A percentile compares a stretch with the other conserved stretches of the same genome.
Conservation (phyloP, 139 green algal genomes). For the Coelastrella sp. region DNA sequence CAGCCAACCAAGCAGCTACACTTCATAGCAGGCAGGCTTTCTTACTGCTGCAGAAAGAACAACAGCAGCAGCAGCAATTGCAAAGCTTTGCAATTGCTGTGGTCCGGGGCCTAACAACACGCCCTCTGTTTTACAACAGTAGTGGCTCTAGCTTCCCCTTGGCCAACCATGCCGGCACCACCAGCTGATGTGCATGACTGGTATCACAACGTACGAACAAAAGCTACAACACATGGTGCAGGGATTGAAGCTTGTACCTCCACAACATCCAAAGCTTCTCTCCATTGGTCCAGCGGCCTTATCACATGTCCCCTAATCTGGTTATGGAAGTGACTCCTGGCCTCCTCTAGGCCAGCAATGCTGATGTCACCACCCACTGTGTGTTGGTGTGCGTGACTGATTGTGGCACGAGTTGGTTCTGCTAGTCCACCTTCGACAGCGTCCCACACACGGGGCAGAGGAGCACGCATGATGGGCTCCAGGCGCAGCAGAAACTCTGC, state of each 20-base stretch:
- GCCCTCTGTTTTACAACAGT: too few relatives aligned
- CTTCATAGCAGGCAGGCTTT: neutral
- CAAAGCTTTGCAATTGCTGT: too few relatives aligned
- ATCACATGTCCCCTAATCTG: conserved; percentile 22
- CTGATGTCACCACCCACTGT: conserved; percentile 43
- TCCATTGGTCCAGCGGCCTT: conserved; percentile 37
- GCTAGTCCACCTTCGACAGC: conserved; percentile 38
- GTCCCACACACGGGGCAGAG: conserved; percentile 48
- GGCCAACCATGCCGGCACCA: too few relatives aligned
- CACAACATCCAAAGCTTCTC: conserved; percentile 29
- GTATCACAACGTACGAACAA: too few relatives aligned
- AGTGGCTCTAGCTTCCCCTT: too few relatives aligned
- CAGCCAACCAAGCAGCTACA: neutral
- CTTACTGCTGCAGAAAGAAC: neutral
- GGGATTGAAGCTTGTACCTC: conserved; percentile 26
- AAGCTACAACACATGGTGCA: neutral
- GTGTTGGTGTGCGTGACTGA: conserved; percentile 41
- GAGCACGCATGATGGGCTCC: conserved; percentile 43
- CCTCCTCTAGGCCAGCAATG: conserved; percentile 40
- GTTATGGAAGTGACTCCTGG: conserved; percentile 4
- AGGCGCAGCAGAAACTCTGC: conserved; percentile 47
- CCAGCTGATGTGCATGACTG: too few relatives aligned
- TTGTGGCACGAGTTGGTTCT: conserved; percentile 35
- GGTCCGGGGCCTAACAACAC: too few relatives aligned
- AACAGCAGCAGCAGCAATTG: too few relatives aligned